These are phyloP conservation scores for Wickerhamiella vanderwaltii DNA, from an alignment of 805 yeast genomes.

Conservation along the genomic window DNA sequence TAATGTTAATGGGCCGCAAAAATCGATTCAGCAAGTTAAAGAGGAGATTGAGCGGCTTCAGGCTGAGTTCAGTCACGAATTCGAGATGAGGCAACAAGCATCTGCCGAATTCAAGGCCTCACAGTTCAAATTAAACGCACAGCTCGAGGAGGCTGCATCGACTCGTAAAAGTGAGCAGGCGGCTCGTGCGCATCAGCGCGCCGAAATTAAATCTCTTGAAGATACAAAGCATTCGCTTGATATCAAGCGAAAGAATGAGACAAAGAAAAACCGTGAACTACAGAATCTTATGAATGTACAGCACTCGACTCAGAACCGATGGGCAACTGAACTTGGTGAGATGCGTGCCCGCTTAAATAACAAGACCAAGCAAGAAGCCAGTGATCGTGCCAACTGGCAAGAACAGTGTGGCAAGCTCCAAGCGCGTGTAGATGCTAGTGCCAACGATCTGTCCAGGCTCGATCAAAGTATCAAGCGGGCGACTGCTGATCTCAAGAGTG, in stretches of 20 bases:
- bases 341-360: slow-evolving; percentile 7
- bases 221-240: slow-evolving; percentile 29
- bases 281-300: slow-evolving; percentile 16
- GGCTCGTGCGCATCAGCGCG: slow-evolving; percentile 24
- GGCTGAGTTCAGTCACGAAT: slow-evolving; percentile 25
- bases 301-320: slow-evolving; percentile 14
- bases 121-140: slow-evolving; percentile 22
- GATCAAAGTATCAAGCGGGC: slow-evolving; percentile 16
- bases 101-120: slow-evolving; percentile 23
- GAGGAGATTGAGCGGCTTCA: slow-evolving; percentile 23
- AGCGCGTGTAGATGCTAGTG: slow-evolving; percentile 11
- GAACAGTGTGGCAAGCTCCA: slow-evolving; percentile 11
- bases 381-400: slow-evolving; percentile 10
- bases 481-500: background rate
- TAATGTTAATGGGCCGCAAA: slow-evolving; percentile 6
- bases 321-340: slow-evolving; percentile 19
- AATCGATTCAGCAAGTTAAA: slow-evolving; percentile 9
- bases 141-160: slow-evolving; percentile 24
- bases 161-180: slow-evolving; percentile 25
- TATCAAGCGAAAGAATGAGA: slow-evolving; percentile 26
- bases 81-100: slow-evolving; percentile 19
- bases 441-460: slow-evolving; percentile 14
- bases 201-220: slow-evolving; percentile 29
- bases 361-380: slow-evolving; percentile 9
- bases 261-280: slow-evolving; percentile 18